A percentile compares a stretch with the other conserved stretches of the same genome.
phyloP scores from a whole-genome alignment of 2,329 filamentous ascomycete genomes.

The Alternaria brassicicola region DNA sequence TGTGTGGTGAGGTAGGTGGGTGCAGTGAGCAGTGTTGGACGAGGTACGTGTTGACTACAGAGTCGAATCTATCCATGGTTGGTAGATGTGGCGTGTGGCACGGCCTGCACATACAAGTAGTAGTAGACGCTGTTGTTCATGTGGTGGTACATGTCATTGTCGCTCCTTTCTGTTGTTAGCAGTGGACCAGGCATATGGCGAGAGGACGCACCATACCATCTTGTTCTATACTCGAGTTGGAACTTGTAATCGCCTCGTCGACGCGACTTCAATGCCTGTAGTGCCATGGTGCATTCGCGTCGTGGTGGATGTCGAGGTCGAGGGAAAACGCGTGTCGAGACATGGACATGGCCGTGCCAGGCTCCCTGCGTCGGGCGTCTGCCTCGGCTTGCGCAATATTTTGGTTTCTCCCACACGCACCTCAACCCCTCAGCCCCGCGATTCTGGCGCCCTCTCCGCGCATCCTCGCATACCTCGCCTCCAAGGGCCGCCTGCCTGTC shows the following conservation, averaged over 20 bases:
- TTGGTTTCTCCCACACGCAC: constrained; percentile 10
- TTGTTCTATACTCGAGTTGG: constrained; percentile 79
- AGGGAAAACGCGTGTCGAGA: neutral
- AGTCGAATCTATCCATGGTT: constrained; percentile 68
- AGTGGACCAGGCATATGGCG: neutral
- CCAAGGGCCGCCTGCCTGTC: constrained; percentile 51
- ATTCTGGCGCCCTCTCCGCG: constrained; percentile 59
- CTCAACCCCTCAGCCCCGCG: constrained; percentile 16
- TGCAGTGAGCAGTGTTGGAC: constrained; percentile 77
- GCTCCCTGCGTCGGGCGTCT: constrained; percentile 2
- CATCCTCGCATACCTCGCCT: constrained; percentile 58
- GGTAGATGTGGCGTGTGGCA: neutral
- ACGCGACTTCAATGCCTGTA: constrained; percentile 60
- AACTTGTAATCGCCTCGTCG: constrained; percentile 76
- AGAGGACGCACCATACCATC: constrained; percentile 82
- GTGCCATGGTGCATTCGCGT: constrained; percentile 26
- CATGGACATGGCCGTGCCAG: neutral
- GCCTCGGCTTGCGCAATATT: constrained; percentile 8
- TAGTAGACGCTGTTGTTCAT: constrained; percentile 92
- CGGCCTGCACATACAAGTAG: constrained; percentile 63
- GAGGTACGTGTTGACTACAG: constrained; percentile 86
- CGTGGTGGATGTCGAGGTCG: neutral
- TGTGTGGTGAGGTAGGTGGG: constrained; percentile 72
- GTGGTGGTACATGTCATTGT: constrained; percentile 95
- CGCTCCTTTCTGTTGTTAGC: constrained; percentile 61